Conservation (phyloP, 305 asterid species). For the Fraxinus baroniana region DNA sequence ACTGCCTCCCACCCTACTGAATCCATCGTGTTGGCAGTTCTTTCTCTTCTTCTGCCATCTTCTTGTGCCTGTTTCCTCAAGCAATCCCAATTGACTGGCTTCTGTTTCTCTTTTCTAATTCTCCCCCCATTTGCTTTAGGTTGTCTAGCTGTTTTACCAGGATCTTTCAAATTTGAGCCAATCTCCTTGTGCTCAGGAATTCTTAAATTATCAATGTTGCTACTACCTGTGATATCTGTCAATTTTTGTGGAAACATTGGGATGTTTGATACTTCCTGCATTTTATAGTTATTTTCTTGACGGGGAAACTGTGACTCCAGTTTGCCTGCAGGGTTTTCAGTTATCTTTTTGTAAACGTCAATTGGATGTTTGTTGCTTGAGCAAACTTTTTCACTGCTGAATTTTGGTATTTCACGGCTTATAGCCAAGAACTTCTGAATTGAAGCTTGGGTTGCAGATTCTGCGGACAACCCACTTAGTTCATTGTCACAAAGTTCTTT, state of each 20-base stretch:
- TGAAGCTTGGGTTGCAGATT: constrained; percentile 58
- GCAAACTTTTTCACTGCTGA: constrained; percentile 35
- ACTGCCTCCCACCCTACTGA: constrained; percentile 97
- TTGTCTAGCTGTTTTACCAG: constrained; percentile 37
- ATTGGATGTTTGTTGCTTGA: constrained; percentile 37
- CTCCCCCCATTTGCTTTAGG: constrained; percentile 48
- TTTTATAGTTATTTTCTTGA: constrained; percentile 34
- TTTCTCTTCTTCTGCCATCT: constrained; percentile 52
- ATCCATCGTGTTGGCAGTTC: constrained; percentile 60
- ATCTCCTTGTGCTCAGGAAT: constrained; percentile 44
- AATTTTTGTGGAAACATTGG: constrained; percentile 33
- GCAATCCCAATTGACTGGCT: constrained; percentile 69
- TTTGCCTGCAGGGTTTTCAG: constrained; percentile 31
- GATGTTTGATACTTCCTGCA: constrained; percentile 39
- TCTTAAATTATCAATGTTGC: constrained; percentile 39
- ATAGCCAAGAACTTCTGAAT: constrained; percentile 32
- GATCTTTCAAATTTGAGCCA: constrained; percentile 45
- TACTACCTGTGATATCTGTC: constrained; percentile 51
- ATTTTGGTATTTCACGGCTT: constrained; percentile 30
- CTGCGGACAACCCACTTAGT: constrained; percentile 63
- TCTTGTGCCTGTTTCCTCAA: constrained; percentile 56
- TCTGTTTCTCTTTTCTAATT: constrained; percentile 56
- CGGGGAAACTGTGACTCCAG: constrained; percentile 24
- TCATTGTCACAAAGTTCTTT: constrained; percentile 44
- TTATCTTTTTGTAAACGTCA: constrained; percentile 27